Conservation (phyloP, 371 early-diverging fungal species). For the Rhizopus arrhizus region DNA sequence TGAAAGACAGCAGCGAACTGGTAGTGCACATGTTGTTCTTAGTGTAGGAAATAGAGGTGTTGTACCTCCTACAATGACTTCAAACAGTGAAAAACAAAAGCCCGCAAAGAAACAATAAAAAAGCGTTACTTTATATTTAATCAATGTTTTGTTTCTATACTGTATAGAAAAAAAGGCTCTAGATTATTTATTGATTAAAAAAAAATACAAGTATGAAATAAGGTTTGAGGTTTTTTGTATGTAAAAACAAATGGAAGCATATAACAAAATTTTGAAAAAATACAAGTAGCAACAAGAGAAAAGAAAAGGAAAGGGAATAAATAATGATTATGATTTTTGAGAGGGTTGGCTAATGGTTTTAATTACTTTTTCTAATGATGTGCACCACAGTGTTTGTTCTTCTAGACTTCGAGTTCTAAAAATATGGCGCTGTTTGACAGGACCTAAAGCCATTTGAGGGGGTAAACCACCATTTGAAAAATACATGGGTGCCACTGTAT, state of each 20-base stretch:
- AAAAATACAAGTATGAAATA: too few relatives aligned
- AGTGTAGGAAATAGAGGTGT: conserved; percentile 78
- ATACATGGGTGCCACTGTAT: conserved; percentile 23
- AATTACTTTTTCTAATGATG: conserved; percentile 3
- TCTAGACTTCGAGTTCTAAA: conserved; percentile 19
- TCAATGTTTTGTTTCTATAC: too few relatives aligned
- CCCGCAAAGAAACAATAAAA: neutral
- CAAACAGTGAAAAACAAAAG: neutral
- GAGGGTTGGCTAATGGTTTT: neutral
- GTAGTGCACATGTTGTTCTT: conserved; percentile 82
- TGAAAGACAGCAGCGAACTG: conserved; percentile 72
- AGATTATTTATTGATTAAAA: too few relatives aligned
- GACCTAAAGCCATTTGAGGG: conserved; percentile 1
- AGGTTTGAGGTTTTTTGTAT: too few relatives aligned
- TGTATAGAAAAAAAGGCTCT: too few relatives aligned
- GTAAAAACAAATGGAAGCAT: too few relatives aligned
- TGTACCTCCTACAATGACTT: conserved; percentile 33
- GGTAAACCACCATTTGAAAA: conserved; percentile 4
- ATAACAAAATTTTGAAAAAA: neutral
- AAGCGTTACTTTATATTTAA: neutral
- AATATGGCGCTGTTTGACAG: conserved; percentile 24
- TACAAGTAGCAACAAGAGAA: neutral
- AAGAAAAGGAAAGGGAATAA: neutral
- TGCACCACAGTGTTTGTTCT: conserved; percentile 26
- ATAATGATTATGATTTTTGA: neutral